Evolutionary conservation across 1,284 basidiomycete species (phyloP).

Genomic region (Stereum hirsutum): DNA sequence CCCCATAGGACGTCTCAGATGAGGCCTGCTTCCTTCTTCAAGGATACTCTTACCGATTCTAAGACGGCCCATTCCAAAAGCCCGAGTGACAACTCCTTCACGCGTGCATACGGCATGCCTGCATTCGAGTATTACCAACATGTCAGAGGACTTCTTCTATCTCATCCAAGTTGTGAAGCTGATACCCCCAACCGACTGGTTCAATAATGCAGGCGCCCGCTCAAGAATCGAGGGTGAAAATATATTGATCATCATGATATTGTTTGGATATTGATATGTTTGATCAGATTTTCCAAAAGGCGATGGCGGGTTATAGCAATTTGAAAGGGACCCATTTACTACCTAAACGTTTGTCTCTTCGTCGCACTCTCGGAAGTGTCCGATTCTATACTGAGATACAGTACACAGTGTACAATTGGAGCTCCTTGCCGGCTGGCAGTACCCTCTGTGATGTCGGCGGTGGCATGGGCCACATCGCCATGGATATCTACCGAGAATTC

Average conservation of each 20-base stretch:
- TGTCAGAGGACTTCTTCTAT: too few species aligned
- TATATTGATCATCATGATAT: too few species aligned
- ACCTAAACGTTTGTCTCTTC: not conserved
- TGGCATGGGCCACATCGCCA: not conserved
- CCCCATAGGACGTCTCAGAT: not conserved
- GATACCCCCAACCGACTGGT: too few species aligned
- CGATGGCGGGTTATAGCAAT: not conserved
- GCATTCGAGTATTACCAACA: too few species aligned
- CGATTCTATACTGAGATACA: too few species aligned
- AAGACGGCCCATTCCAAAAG: not conserved
- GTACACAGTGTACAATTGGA: not conserved
- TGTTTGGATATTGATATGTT: not conserved
- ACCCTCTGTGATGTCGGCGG: slow-evolving; percentile 3
- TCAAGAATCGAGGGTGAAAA: too few species aligned
- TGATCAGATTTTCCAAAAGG: not conserved
- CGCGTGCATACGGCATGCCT: not conserved
- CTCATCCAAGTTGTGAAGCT: too few species aligned
- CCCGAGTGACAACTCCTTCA: not conserved
- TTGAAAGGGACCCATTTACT: not conserved
- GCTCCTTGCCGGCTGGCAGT: not conserved
- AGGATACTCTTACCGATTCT: not conserved
- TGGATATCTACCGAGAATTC: not conserved
- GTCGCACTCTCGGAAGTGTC: not conserved
- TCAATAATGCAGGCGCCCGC: too few species aligned
- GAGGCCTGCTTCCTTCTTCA: not conserved